These are phyloP conservation scores for Striga hermonthica DNA, from an alignment of 305 asterid species.

Conservation along the genomic window DNA sequence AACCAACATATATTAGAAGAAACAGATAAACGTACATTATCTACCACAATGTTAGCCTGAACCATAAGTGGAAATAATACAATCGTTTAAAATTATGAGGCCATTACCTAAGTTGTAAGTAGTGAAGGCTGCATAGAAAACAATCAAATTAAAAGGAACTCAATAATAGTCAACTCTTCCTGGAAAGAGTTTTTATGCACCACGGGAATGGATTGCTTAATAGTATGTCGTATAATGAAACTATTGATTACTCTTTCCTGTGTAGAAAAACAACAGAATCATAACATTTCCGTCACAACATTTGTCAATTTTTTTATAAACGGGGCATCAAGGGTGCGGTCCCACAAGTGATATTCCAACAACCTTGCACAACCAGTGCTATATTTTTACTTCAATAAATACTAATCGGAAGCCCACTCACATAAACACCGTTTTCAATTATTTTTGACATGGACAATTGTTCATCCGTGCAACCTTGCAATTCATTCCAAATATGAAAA, in stretches of 20 bases:
- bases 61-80: neutral
- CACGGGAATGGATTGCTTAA: neutral
- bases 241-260: neutral
- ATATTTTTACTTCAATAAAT: neutral
- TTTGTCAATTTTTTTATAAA: no score
- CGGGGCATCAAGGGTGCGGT: no score
- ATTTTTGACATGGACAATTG: neutral
- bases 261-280: conserved; percentile 1
- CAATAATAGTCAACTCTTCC: neutral
- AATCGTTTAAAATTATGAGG: neutral
- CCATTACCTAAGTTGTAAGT: neutral
- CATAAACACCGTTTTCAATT: neutral
- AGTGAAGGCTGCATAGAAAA: neutral
- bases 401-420: neutral
- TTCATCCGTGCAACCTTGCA: neutral
- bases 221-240: neutral
- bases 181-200: neutral
- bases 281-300: neutral
- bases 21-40: neutral
- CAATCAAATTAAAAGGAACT: neutral
- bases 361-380: neutral
- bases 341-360: no score
- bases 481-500: neutral
- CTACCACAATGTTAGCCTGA: neutral
- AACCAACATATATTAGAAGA: neutral